A percentile compares a stretch with the other conserved stretches of the same genome.
Conservation (phyloP, 345 rosid species). For the Pseudoturritis turrita region DNA sequence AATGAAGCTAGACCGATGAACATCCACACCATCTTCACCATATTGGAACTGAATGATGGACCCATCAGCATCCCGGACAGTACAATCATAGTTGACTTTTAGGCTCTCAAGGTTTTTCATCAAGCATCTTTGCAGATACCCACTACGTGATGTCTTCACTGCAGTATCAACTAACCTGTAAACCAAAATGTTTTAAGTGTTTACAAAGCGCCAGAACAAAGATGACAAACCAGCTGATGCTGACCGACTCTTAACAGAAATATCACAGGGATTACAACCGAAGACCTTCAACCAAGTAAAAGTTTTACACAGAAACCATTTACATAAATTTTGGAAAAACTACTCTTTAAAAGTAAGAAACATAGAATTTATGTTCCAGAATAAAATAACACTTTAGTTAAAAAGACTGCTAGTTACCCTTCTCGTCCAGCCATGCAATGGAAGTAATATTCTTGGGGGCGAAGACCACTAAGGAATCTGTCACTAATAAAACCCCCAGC, state of each 20-base stretch:
- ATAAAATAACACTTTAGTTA: neutral
- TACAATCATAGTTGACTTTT: constrained; percentile 82
- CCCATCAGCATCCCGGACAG: constrained; percentile 96
- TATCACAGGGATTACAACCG: neutral
- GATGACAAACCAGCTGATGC: neutral
- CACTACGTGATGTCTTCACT: constrained; percentile 99
- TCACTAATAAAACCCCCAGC: constrained; percentile 97
- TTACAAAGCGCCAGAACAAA: neutral
- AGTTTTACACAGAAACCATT: neutral
- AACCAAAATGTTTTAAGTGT: constrained; percentile 16
- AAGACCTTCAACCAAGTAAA: neutral
- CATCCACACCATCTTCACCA: constrained; percentile 99
- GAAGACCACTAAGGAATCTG: constrained; percentile 96
- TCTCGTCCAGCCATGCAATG: constrained; percentile 99
- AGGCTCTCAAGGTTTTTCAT: constrained; percentile 94
- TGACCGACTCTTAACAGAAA: neutral
- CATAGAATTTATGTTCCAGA: neutral
- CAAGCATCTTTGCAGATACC: constrained; percentile 95
- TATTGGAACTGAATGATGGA: constrained; percentile 86
- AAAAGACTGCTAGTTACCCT: constrained; percentile 54
- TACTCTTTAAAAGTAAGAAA: neutral
- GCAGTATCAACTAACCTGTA: constrained; percentile 95
- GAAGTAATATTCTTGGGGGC: constrained; percentile 99
- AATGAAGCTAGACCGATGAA: constrained; percentile 78
- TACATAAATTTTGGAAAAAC: neutral